phyloP scores from a whole-genome alignment of 208 protist genomes.

The Vickermania ingenoplastis region DNA sequence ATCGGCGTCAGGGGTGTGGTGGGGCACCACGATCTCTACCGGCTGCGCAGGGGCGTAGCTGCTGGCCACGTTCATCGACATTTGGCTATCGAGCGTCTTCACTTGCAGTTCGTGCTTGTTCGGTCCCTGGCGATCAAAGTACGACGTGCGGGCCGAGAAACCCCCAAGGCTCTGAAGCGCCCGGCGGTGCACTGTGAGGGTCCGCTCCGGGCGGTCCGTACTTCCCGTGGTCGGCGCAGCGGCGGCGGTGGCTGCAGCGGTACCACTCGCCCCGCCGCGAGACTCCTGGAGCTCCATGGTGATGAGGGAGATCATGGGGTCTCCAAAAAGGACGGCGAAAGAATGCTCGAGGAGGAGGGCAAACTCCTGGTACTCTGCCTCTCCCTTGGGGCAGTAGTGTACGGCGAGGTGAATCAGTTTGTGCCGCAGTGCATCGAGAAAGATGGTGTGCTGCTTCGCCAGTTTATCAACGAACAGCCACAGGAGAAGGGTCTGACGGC shows the following conservation, averaged over 20 bases:
- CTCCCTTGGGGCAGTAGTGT: conserved; percentile 19
- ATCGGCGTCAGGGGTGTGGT: conserved; percentile 50
- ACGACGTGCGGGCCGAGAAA: conserved; percentile 62
- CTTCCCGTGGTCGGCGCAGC: conserved; percentile 12
- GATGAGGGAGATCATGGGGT: conserved; percentile 63
- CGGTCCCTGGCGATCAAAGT: conserved; percentile 28
- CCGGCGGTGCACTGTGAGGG: conserved; percentile 50
- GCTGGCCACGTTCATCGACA: conserved; percentile 79
- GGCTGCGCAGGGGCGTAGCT: conserved; percentile 75
- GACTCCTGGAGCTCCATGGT: conserved; percentile 45
- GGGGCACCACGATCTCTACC: conserved; percentile 67
- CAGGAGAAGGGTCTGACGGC: conserved; percentile 41
- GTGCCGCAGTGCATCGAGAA: conserved; percentile 65
- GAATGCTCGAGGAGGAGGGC: conserved; percentile 59
- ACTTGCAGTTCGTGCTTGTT: conserved; percentile 71
- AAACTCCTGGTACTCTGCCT: conserved; percentile 55
- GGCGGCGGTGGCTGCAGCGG: conserved; percentile 2
- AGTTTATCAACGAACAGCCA: conserved; percentile 84
- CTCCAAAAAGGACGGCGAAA: conserved; percentile 67
- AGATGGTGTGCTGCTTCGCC: conserved; percentile 70
- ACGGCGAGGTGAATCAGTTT: conserved; percentile 47
- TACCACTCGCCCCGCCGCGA: neutral
- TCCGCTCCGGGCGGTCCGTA: conserved; percentile 8
- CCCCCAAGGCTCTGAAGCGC: conserved; percentile 51
- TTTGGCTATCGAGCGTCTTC: conserved; percentile 84